These are phyloP conservation scores for Phragmites australis DNA, from an alignment of 176 grass and related monocot genomes.

Conservation along the genomic window DNA sequence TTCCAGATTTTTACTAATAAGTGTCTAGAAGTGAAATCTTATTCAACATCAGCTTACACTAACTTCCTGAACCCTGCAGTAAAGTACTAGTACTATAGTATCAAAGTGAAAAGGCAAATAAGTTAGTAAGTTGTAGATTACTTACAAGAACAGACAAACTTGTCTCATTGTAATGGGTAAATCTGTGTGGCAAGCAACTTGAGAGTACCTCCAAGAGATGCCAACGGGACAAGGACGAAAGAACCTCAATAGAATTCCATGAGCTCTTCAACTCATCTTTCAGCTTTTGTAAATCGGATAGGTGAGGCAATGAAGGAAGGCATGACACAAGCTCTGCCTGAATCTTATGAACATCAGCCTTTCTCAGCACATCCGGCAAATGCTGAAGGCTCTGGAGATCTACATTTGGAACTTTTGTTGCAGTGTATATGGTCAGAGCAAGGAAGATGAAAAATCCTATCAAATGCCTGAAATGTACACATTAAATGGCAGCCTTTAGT, in stretches of 20 bases:
- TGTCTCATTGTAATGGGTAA: constrained; percentile 63
- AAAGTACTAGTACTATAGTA: background rate
- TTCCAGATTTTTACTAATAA: constrained; percentile 6
- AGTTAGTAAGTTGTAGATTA: constrained; percentile 15
- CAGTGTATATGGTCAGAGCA: constrained; percentile 83
- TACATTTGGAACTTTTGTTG: constrained; percentile 72
- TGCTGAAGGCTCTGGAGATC: constrained; percentile 71
- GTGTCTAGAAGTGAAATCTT: background rate
- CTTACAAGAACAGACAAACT: constrained; percentile 62
- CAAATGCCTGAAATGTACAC: constrained; percentile 66
- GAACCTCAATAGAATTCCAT: constrained; percentile 65
- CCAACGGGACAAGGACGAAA: constrained; percentile 59
- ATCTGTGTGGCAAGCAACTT: constrained; percentile 64
- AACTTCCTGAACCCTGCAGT: background rate
- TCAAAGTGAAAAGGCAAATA: background rate
- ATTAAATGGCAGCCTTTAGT: constrained; percentile 10
- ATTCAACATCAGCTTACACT: background rate
- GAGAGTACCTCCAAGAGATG: constrained; percentile 73
- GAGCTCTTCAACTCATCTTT: constrained; percentile 69
- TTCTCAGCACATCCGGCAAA: constrained; percentile 70
- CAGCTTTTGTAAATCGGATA: constrained; percentile 74
- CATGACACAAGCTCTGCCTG: constrained; percentile 69
- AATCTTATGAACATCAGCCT: constrained; percentile 72
- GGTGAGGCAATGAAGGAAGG: constrained; percentile 68
- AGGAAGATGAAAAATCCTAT: constrained; percentile 98